Evolutionary conservation across 495 filamentous ascomycete species (phyloP).

Genomic region (Neurospora pannonica): DNA sequence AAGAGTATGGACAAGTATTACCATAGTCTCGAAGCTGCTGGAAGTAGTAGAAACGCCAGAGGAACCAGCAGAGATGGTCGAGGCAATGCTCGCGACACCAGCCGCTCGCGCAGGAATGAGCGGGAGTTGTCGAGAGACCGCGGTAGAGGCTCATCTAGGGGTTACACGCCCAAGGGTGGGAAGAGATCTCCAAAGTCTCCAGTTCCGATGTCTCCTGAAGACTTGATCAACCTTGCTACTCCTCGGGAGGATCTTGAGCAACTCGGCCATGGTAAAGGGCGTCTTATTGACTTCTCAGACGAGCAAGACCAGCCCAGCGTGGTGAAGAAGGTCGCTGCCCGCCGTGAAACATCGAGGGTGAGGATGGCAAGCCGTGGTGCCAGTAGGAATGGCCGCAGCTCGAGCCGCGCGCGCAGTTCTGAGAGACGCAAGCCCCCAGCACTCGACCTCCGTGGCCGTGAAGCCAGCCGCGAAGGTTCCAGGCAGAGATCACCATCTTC

Average conservation of each 20-base stretch:
- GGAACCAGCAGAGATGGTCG: slow-evolving; percentile 51
- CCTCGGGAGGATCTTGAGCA: slow-evolving; percentile 21
- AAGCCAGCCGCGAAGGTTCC: slow-evolving; percentile 42
- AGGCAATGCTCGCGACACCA: slow-evolving; percentile 39
- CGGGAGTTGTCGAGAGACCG: slow-evolving; percentile 61
- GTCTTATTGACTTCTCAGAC: slow-evolving; percentile 14
- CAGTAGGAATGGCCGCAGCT: slow-evolving; percentile 26
- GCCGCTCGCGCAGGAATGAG: slow-evolving; percentile 39
- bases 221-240: slow-evolving; percentile 50
- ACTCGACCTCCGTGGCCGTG: slow-evolving; percentile 46
- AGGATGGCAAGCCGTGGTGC: slow-evolving; percentile 35
- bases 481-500: slow-evolving; percentile 68
- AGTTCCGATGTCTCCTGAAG: slow-evolving; percentile 85
- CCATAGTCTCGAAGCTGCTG: slow-evolving; percentile 71
- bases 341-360: slow-evolving; percentile 23
- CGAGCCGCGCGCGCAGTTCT: slow-evolving; percentile 31
- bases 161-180: slow-evolving; percentile 60
- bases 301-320: slow-evolving; percentile 30
- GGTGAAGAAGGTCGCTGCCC: slow-evolving; percentile 29
- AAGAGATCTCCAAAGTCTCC: slow-evolving; percentile 86
- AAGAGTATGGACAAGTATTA: slow-evolving; percentile 79
- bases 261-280: not conserved
- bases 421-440: slow-evolving; percentile 32
- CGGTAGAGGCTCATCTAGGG: slow-evolving; percentile 53
- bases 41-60: slow-evolving; percentile 44